Evolutionary conservation across 306 rosid species (phyloP), one percentile per base, ranked within the genome.

Genomic region (Vigna hirtella): DNA sequence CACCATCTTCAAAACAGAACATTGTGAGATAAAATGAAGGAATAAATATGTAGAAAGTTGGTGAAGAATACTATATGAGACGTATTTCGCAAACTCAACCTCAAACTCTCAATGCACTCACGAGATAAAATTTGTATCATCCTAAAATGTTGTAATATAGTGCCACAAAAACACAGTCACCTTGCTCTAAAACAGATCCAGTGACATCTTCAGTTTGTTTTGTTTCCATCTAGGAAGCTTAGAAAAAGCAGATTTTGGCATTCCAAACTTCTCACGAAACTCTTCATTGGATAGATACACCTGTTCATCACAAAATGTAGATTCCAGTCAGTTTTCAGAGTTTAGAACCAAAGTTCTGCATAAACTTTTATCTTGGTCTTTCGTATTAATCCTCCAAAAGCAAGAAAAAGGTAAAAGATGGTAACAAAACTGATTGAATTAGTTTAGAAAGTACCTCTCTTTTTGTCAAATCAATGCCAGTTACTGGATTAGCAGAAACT

Each of bases 141-240:
- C 47, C 77, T 63, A 69, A 34, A 68, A 1, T 52, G 73, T 70
- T 62, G 65, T 26, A 79, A 40, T 58, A 61, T 52, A 61, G 30
- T 66, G 78, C 17, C 36, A 51, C 45, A 71, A 76, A 52, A 30
- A 75, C 18, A 76, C 65, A 70, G 7, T 18, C 72, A 68, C 68
- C 80, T 57, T 22, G 30, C 38, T 50, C 77, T 87, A 92, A 79
- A 90, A 92, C 38, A 94, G 94, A 85, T 89, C 80, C 17, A 92
- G 86, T 9, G 92, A 77, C 85, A 89, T 90, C 92, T 94, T 94
- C 36, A 89, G 83, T 87, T 94, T 94, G 95, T 94, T 94, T 73
- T 94, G 98, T 83, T 93, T 94, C 98, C 98, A 94, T 76, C 77
- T 94, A 0, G 98, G 93, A 64, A 94, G 98, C 91, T 83, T 86